Base-by-base conservation (phyloP, 768 basidiomycete species). In the Rubroboletus satanas region DNA sequence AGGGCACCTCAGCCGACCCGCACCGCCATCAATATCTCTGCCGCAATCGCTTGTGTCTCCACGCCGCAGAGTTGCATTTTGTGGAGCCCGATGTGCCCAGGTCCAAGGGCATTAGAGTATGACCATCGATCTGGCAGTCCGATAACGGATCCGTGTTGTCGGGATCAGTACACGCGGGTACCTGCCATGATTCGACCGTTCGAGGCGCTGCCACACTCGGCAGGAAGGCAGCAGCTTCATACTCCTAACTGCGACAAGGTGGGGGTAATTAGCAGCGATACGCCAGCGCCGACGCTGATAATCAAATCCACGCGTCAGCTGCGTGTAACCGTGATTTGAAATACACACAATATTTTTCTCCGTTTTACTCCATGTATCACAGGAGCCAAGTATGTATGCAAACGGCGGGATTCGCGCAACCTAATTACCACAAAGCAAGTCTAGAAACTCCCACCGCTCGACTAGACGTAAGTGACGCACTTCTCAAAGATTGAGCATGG, bases 401-500 rank as follows among this genome's bases (percentile, higher is more conserved):
- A 15, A 26, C 2, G 3, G 26, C 26, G 26, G 26, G 26, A 26
- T 26, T 26, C 26, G n/a, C 21, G 44, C 44, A 49, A 15, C 11
- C 32, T 9, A 12, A 50, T 65, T 51, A 51, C 53, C 31, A 23
- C 28, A 32, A 36, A 28, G 26, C n/a, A 43, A 51, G 29, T 46
- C 35, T 26, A 42, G 46, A 49, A 31, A 47, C 18, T 15, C 12
- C 9, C 14, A 12, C 43, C 10, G 4, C 41, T 37, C 47, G 2
- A 45, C 9, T 33, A 42, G 55, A 62, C 45, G 60, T 54, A 56
- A 60, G 53, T 52, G 14, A 7, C 21, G n/a, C 77, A 77, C 47
- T 67, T 66, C 7, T 68, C 64, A 44, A 52, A 53, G 18, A n/a
- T 10, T 41, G 54, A 3, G 5, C 9, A 0, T n/a, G 17, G 8